Evolutionary conservation across 2,329 filamentous ascomycete species (phyloP), one percentile per base, ranked within the genome.

Genomic region (Boeremia lycopersici): DNA sequence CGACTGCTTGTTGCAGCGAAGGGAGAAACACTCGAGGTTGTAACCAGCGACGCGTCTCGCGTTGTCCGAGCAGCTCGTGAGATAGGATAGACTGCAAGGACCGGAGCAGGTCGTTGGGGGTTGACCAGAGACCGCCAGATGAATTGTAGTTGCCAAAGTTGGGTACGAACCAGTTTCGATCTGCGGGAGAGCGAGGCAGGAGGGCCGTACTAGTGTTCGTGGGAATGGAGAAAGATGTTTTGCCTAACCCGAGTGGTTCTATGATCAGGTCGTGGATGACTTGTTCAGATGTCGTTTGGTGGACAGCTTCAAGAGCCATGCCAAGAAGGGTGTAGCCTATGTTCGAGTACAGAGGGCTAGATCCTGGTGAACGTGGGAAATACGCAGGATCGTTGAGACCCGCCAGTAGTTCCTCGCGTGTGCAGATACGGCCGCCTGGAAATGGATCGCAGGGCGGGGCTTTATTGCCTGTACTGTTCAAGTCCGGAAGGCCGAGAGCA

Each of bases 61-160:
- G 47, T 23, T 59, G 53, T 7, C 49, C 45, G 15, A 69, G 62
- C 1, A 68, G 43, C 13, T 61, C 40, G 26, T 62, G 26, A 2
- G 61, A 50, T 4, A 61, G 56, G 2, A 70, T 57, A 1, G 61
- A 58, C 28, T 63, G 58, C 10, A 65, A 49, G n/a, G 64, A 60
- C 3, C 35, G 53, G 13, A 67, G 51, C 26, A 69, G 50, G 6
- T 68, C 62, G 25, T 59, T 60, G 1, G 67, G 59, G 9, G 67
- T 71, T 2, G 60, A 64, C 68, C 67, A 71, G 1, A 70, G 50
- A 9, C 68, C 67, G 8, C 67, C 65, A 2, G 59, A 59, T 19
- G 66, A 61, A n/a, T 71, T 63, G 46, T 63, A 61, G 19, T 68
- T 71, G 1, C 41, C 66, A 36, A 70, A 69, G 6, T 63, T 44